Evolutionary conservation across 345 rosid species (phyloP).

Genomic region (Moringa oleifera): DNA sequence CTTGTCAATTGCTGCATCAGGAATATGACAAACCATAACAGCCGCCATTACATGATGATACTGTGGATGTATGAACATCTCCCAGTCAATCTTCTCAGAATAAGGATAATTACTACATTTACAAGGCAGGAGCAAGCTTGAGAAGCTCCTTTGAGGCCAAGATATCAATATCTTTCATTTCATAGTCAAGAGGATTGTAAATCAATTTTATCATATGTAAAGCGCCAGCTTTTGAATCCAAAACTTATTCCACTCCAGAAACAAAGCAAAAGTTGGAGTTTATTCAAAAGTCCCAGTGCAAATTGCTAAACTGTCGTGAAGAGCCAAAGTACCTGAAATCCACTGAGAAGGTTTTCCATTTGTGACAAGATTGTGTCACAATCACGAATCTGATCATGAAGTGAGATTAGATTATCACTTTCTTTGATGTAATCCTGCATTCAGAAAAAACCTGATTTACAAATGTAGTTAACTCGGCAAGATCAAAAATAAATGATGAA

Average conservation of each 20-base stretch:
- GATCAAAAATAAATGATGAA: not conserved
- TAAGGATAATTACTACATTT: not conserved
- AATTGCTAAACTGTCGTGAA: constrained; percentile 1
- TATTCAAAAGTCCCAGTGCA: not conserved
- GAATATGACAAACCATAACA: too few relatives aligned
- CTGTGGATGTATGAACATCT: too few relatives aligned
- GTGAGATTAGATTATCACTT: constrained; percentile 93
- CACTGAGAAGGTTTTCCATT: constrained; percentile 94
- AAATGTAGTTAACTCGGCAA: not conserved
- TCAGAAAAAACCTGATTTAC: constrained; percentile 12
- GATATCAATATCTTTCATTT: not conserved
- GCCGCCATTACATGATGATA: too few relatives aligned
- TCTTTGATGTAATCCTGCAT: constrained; percentile 92
- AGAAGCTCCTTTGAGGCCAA: not conserved
- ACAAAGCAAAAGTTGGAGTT: not conserved
- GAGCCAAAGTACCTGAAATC: constrained; percentile 70
- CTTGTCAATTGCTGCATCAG: too few relatives aligned
- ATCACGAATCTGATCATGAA: constrained; percentile 95
- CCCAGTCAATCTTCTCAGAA: not conserved
- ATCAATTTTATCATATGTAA: not conserved
- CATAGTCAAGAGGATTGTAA: not conserved
- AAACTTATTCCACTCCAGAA: not conserved
- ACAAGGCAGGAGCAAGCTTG: not conserved
- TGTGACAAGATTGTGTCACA: constrained; percentile 90
- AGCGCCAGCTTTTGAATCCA: not conserved